Evolutionary conservation across 768 basidiomycete species (phyloP), one percentile per base, ranked within the genome.

Genomic region (Mycena epipterygia): DNA sequence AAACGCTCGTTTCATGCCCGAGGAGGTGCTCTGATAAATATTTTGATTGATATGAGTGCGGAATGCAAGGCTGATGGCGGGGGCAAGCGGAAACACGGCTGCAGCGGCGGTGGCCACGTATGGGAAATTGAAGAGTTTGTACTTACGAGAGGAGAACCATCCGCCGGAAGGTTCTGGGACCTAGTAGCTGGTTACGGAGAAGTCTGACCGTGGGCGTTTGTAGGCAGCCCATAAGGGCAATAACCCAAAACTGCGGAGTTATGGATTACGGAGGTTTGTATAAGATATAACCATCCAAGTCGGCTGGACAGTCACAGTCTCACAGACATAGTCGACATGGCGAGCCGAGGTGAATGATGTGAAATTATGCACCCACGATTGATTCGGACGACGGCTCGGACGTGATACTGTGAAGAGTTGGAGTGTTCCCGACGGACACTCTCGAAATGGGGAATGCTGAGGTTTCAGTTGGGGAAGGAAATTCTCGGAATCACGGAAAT

Each of bases 121-220:
- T 67, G 64, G 70, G 4, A 71, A 63, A 13, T 30, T 71, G 59
- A 66, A 71, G 59, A 16, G 30, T 16, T n/a, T 55, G 42, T 9
- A 46, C 63, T 70, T 70, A 69, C 62, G 68, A 69, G 53, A 69
- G 35, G 19, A 55, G 60, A 58, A 68, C 60, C 33, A 23, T 57
- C 33, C n/a, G 27, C 30, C 46, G n/a, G 56, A 64, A 69, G 55
- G n/a, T 69, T 69, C 62, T 49, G 57, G 35, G 41, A 41, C 51
- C 8, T 51, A 1, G n/a, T 14, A 33, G 32, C 5, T 41, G 30
- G 27, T 61, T 39, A 32, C 35, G 16, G 52, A 30, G 23, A 52
- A 52, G 17, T 59, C 25, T 46, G 33, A 27, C 60, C 25, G 52
- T 62, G 53, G 41, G 59, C 58, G 49, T 17, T 35, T 29, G 64